Conservation (phyloP, 768 basidiomycete genomes). For the Leccinum boreale region DNA sequence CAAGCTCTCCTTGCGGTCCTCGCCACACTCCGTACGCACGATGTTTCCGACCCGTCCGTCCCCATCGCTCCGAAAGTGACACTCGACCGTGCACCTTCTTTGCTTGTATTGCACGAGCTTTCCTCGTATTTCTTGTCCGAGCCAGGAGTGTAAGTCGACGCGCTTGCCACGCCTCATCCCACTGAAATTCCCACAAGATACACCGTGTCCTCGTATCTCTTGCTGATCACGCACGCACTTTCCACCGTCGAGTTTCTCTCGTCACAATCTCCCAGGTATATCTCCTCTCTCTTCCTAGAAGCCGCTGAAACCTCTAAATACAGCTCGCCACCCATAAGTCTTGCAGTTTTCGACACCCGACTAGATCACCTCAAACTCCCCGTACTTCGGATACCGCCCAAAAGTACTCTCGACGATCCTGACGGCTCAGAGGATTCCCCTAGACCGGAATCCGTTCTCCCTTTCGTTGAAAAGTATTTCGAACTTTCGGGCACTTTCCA, state of each 20-base stretch:
- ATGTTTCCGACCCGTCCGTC: conserved; percentile 17
- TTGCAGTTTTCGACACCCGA: conserved; percentile 61
- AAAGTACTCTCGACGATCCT: conserved; percentile 11
- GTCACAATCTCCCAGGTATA: conserved; percentile 20
- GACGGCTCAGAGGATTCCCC: conserved; percentile 18
- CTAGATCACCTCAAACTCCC: conserved; percentile 52
- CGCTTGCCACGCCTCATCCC: background rate
- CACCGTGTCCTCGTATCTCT: conserved; percentile 50
- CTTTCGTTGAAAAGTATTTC: conserved; percentile 52
- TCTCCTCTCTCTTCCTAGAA: conserved; percentile 1
- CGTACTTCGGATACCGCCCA: conserved; percentile 33
- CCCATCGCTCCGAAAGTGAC: conserved; percentile 32
- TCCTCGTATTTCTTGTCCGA: conserved; percentile 49
- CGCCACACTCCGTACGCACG: conserved; percentile 41
- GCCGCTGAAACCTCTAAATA: background rate
- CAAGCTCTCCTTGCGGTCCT: conserved; percentile 53
- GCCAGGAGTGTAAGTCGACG: conserved; percentile 22
- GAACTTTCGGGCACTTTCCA: conserved; percentile 47
- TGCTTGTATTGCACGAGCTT: conserved; percentile 60
- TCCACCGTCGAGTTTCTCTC: conserved; percentile 38
- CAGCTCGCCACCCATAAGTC: conserved; percentile 25
- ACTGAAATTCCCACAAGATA: conserved; percentile 20
- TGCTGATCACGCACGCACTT: conserved; percentile 46
- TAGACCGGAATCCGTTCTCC: conserved; percentile 35
- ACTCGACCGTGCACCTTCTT: conserved; percentile 39